Evolutionary conservation across 176 grass and related monocot species (phyloP), one percentile per base, ranked within the genome.

Genomic region (Oryza glumipatula): DNA sequence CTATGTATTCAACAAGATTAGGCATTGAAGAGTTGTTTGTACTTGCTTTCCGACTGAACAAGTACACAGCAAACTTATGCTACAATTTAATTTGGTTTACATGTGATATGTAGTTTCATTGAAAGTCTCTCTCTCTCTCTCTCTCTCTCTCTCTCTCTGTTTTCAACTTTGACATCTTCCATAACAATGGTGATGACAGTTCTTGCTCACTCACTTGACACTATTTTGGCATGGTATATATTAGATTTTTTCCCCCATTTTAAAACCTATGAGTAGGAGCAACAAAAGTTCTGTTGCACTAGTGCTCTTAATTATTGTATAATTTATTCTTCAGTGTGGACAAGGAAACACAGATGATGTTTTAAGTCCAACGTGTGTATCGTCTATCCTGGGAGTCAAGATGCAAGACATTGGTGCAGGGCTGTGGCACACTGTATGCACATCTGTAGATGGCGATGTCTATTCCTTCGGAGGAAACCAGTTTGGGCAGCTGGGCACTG

Each of bases 401-500:
- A 96, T 99, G 76, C 85, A 89, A 80, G 92, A 83, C 28, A 79
- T 99, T 86, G 91, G 92, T 3, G 94, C 97, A 58, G 97, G 97
- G 49, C 79, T 99, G 69, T 99, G 97, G 97, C 97, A 99, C 80
- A 96, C 92, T 49, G 84, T 99, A 64, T 92, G 94, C 86, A 99
- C 92, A 66, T 96, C 97, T 23, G 77, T 88, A 45, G 94, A 96
- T 92, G 97, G 97, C 0, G 88, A 83, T 94, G 90, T 99, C 21
- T 99, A 96, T 87, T 92, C 97, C 19, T 99, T 99, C 36, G 97
- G 97, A 73, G 94, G 97, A 33, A 99, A 99, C 73, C 97, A 99
- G 72, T 99, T 99, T 47, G 97, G 97, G 12, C 97, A 99, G 89
- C 94, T 99, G 23, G 97, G 97, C 28, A 88, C 88, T 76, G 92